Evolutionary conservation across 257 asterid species (phyloP), one percentile per base, ranked within the genome.

Genomic region (Lavandula angustifolia): DNA sequence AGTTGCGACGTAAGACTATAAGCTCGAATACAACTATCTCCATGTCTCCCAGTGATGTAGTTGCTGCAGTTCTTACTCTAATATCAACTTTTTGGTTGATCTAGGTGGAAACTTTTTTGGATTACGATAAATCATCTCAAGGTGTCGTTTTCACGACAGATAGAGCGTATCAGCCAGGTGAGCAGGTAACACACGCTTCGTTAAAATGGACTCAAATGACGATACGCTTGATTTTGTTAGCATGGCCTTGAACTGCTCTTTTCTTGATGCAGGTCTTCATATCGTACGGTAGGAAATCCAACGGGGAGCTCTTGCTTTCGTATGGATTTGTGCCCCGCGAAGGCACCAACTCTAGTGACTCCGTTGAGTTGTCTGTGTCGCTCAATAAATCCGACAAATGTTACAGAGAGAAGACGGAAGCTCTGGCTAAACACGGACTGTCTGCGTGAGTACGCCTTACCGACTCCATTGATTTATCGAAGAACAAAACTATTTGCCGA

Each of bases 311-410:
- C 57, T 73, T 92, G 79, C 96, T 92, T 66, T 92, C 98, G 2
- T 92, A 92, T 61, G 98, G 98, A 72, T 92, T 91, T 75, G 98
- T 91, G 75, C 98, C 98, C 27, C 82, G 88, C 57, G 98, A 91
- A 78, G 98, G 98, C 78, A 85, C 98, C 53, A 92, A 92, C 67
- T 92, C 98, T 22, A 75, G 81, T 34, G 98, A 92, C 60, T 85
- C 95, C 0, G 96, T 81, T 40, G 98, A 88, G 82, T 51, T 92
- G 70, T 57, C 79, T 60, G 69, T 92, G 35, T 83, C 95, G 27
- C 74, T 92, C 55, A 67, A 68, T 57, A 92, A 82, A 80, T 85
- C 89, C 5, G 98, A 92, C 78, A 76, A 80, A 57, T 88, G 95
- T 75, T 88, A 80, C 79, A 83, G 77, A 71, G 96, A 88, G 71